Evolutionary conservation across 495 filamentous ascomycete species (phyloP).

Genomic region (Talaromyces ruber): DNA sequence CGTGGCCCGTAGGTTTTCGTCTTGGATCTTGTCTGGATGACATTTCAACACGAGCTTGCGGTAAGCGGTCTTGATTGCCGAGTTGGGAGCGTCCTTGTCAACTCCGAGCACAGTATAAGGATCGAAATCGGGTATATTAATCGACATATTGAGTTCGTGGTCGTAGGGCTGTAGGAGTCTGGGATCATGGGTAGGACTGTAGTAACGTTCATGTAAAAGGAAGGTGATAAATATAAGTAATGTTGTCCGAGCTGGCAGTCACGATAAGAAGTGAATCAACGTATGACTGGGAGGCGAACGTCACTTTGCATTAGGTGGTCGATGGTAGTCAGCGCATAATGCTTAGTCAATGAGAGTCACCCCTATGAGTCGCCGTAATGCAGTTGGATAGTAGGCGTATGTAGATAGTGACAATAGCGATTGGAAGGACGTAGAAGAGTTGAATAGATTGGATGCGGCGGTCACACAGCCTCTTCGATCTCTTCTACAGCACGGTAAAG

Average conservation of each 20-base stretch:
- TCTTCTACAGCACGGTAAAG: not conserved
- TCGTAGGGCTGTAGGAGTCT: not conserved
- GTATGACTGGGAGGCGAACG: not conserved
- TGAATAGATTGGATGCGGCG: not conserved
- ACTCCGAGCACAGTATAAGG: constrained; percentile 80
- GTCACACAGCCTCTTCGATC: not conserved
- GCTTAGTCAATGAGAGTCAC: not conserved
- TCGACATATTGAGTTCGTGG: constrained; percentile 44
- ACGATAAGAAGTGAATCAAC: not conserved
- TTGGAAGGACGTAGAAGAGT: not conserved
- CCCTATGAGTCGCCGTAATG: not conserved
- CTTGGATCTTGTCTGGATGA: constrained; percentile 92
- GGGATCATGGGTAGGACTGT: not conserved
- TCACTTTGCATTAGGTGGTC: not conserved
- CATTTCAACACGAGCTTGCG: constrained; percentile 88
- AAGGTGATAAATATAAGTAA: not conserved
- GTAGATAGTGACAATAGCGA: not conserved
- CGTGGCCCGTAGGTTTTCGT: constrained; percentile 53
- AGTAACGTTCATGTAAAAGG: not conserved
- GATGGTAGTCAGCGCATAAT: not conserved
- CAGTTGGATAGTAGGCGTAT: not conserved
- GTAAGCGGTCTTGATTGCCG: constrained; percentile 72
- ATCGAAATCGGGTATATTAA: constrained; percentile 53
- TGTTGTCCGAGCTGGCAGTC: not conserved
- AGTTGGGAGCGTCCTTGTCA: constrained; percentile 59